phyloP scores from a whole-genome alignment of 2,329 filamentous ascomycete species.

The Penicillium occitanis region DNA sequence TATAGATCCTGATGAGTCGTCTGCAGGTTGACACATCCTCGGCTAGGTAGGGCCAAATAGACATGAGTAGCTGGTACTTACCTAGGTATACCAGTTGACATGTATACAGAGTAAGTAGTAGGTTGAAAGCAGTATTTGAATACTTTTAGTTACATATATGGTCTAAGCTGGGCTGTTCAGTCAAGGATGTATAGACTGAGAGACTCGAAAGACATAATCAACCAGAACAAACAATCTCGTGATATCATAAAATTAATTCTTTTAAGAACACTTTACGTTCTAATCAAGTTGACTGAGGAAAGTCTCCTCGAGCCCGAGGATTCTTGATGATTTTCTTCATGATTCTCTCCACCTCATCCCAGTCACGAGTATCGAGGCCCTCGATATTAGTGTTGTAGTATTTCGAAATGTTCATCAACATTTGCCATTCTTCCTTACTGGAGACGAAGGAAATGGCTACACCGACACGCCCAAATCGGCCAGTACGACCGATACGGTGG shows the following conservation, averaged over 20 bases:
- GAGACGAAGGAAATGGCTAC: slow-evolving; percentile 95
- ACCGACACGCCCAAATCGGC: slow-evolving; percentile 92
- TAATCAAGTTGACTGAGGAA: slow-evolving; percentile 24
- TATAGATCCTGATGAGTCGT: neutral
- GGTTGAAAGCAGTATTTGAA: neutral
- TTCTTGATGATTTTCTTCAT: slow-evolving; percentile 78
- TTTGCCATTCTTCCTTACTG: slow-evolving; percentile 75
- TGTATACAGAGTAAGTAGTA: neutral
- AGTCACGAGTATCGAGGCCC: slow-evolving; percentile 79
- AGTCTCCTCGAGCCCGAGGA: slow-evolving; percentile 43
- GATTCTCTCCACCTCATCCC: slow-evolving; percentile 82
- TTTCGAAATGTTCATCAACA: slow-evolving; percentile 74
- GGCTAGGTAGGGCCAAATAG: neutral
- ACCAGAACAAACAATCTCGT: neutral
- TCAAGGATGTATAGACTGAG: neutral
- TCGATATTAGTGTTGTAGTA: slow-evolving; percentile 80
- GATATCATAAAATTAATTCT: slow-evolving; percentile 11
- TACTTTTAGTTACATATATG: neutral
- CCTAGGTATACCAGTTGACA: neutral
- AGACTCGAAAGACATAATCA: neutral
- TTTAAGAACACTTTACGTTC: neutral
- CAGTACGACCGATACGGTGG: slow-evolving; percentile 95
- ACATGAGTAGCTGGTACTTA: neutral
- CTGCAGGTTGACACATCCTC: neutral
- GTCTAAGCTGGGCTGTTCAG: slow-evolving; percentile 1